Base-by-base conservation (phyloP, 169 alveolate genomes). In the Plasmodium sp. region DNA sequence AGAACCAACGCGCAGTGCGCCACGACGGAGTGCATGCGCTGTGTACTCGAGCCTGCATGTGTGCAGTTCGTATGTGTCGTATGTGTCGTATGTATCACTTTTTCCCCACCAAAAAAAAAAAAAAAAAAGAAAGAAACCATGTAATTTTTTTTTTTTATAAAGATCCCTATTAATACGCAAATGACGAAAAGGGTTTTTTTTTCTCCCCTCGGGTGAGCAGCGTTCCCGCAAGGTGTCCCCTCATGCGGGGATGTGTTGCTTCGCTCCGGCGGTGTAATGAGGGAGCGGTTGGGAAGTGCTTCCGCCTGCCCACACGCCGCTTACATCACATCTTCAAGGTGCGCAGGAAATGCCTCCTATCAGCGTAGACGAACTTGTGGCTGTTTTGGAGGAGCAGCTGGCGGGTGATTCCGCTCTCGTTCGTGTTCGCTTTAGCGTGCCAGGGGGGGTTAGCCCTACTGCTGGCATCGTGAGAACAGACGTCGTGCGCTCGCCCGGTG, bases 311-410 rank as follows among this genome's bases (percentile, higher is more conserved):
- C 33, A 4, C 5, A 16, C 74, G 74, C 10, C 12, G 12, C n/a
- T 16, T n/a, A 2, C 58, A 12, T 71, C 48, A 84, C 56, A 84
- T 67, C 51, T 71, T 73, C 33, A 84, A 18, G 39, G 34, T 84
- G 45, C 77, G 74, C 18, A 84, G 39, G 56, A 36, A 73, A 16
- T 73, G 36, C 22, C 56, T 43, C 71, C 48, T 84, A 45, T 45
- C 83, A 22, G 74, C 45, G 71, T 84, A 84, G 3, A 33, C 10
- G 41, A 71, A 45, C 31, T 84, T 84, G 71, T 84, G 83, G 36
- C 56, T 45, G 34, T 84, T 27, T 10, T 41, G 74, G 14, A 84
- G 16, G 48, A 41, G 34, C 2, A 84, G 48, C 43, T 84, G 82
- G 31, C 51, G 41, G 10, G 33, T 10, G 48, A 10, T 22, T 10